Evolutionary conservation across 1,139 yeast genomes (phyloP).

Genomic region (Scheffersomyces lignicola): DNA sequence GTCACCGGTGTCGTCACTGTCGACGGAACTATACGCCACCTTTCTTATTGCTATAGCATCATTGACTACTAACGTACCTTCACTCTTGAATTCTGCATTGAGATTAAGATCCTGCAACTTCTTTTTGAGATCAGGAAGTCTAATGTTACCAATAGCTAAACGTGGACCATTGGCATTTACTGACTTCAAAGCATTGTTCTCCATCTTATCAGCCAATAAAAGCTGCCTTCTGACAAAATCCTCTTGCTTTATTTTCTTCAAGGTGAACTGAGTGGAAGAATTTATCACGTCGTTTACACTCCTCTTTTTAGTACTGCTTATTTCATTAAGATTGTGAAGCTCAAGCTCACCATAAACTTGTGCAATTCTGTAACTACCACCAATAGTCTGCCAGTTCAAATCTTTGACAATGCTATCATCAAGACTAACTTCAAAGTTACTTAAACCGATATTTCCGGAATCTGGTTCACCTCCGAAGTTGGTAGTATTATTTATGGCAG

Average conservation of each 20-base stretch:
- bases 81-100: slow-evolving; percentile 87
- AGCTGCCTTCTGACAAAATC: slow-evolving; percentile 7
- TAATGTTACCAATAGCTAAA: slow-evolving; percentile 85
- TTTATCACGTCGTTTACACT: slow-evolving; percentile 32
- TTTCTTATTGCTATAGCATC: slow-evolving; percentile 75
- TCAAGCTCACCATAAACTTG: slow-evolving; percentile 76
- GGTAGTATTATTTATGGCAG: slow-evolving; percentile 41
- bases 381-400: slow-evolving; percentile 81
- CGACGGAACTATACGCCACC: slow-evolving; percentile 45
- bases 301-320: slow-evolving; percentile 16
- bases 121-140: slow-evolving; percentile 77
- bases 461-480: slow-evolving; percentile 52
- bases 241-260: slow-evolving; percentile 25
- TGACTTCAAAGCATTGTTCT: slow-evolving; percentile 10
- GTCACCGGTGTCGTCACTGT: slow-evolving; percentile 67
- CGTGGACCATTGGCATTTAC: slow-evolving; percentile 29
- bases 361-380: slow-evolving; percentile 80
- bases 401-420: slow-evolving; percentile 64
- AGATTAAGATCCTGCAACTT: slow-evolving; percentile 58
- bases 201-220: slow-evolving; percentile 9
- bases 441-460: slow-evolving; percentile 38
- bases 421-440: slow-evolving; percentile 70
- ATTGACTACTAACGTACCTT: slow-evolving; percentile 87
- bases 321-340: slow-evolving; percentile 27
- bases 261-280: slow-evolving; percentile 37